phyloP scores from a whole-genome alignment of 306 rosid genomes.

The Castanospermum australe region DNA sequence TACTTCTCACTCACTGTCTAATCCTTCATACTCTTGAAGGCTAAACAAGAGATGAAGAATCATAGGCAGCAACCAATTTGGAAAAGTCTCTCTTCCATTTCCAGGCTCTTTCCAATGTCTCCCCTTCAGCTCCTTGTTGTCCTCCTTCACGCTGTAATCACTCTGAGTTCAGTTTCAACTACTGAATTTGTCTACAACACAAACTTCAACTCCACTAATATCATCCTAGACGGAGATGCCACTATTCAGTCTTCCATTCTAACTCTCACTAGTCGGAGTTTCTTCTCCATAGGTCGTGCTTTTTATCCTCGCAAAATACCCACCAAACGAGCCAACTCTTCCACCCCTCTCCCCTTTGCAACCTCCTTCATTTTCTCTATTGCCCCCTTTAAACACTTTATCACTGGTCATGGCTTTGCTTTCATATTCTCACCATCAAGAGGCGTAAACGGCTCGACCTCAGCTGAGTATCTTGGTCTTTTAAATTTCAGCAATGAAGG shows the following conservation, averaged over 20 bases:
- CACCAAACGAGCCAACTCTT: slow-evolving; percentile 36
- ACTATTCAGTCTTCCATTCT: slow-evolving; percentile 45
- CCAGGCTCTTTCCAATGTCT: slow-evolving; percentile 32
- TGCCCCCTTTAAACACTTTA: slow-evolving; percentile 21
- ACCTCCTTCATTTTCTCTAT: slow-evolving; percentile 62
- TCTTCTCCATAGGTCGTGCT: slow-evolving; percentile 48
- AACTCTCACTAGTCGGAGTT: slow-evolving; percentile 39
- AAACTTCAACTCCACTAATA: slow-evolving; percentile 52
- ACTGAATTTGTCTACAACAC: slow-evolving; percentile 60
- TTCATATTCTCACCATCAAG: slow-evolving; percentile 46
- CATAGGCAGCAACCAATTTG: not conserved
- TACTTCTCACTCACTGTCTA: not conserved
- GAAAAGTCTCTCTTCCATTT: not conserved
- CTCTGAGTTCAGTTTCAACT: slow-evolving; percentile 27
- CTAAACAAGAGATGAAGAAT: not conserved
- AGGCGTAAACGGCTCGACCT: slow-evolving; percentile 37
- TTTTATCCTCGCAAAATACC: slow-evolving; percentile 47
- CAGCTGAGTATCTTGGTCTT: slow-evolving; percentile 48
- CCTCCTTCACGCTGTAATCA: not conserved
- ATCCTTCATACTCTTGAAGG: not conserved
- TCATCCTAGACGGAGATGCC: slow-evolving; percentile 41
- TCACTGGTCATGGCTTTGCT: slow-evolving; percentile 52
- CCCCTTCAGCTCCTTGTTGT: slow-evolving; percentile 20
- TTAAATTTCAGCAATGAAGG: slow-evolving; percentile 42
- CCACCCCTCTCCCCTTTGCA: slow-evolving; percentile 44